Evolutionary conservation across 768 basidiomycete species (phyloP).

Genomic region (Hydnomerulius pinastri): DNA sequence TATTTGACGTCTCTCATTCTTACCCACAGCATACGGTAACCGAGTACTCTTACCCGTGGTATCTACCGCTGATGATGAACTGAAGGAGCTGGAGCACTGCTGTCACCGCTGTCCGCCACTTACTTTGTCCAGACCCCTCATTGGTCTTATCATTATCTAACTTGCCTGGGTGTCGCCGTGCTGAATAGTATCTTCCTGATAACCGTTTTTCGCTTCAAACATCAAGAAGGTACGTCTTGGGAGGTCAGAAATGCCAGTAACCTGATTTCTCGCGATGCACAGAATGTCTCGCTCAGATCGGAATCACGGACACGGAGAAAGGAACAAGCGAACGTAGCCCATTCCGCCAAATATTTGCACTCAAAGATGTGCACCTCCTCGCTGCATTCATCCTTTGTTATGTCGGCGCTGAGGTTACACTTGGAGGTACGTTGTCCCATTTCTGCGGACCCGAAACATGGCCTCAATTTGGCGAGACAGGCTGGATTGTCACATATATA

Average conservation of each 20-base stretch:
- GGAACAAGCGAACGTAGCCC: constrained; percentile 35
- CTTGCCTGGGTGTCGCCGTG: constrained; percentile 66
- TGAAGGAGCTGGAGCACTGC: constrained; percentile 47
- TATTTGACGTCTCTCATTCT: background rate
- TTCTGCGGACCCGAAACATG: too few relatives aligned
- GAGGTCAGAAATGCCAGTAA: background rate
- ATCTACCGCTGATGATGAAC: background rate
- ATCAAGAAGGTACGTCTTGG: constrained; percentile 58
- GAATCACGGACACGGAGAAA: constrained; percentile 28
- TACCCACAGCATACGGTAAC: too few relatives aligned
- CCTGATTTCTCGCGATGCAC: too few relatives aligned
- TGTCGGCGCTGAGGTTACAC: constrained; percentile 53
- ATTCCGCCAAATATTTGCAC: constrained; percentile 47
- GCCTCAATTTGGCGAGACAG: too few relatives aligned
- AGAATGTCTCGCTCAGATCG: constrained; percentile 41
- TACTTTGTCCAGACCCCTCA: constrained; percentile 42
- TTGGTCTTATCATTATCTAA: constrained; percentile 46
- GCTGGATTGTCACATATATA: constrained; percentile 70
- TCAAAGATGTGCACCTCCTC: constrained; percentile 45
- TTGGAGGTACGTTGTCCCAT: constrained; percentile 48
- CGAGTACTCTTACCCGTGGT: too few relatives aligned
- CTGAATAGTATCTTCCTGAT: constrained; percentile 53
- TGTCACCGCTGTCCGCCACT: constrained; percentile 55
- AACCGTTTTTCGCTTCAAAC: constrained; percentile 61
- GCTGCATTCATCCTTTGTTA: constrained; percentile 48